Base-by-base conservation (phyloP, 805 yeast species). In the Saccharomycopsis selenospora region DNA sequence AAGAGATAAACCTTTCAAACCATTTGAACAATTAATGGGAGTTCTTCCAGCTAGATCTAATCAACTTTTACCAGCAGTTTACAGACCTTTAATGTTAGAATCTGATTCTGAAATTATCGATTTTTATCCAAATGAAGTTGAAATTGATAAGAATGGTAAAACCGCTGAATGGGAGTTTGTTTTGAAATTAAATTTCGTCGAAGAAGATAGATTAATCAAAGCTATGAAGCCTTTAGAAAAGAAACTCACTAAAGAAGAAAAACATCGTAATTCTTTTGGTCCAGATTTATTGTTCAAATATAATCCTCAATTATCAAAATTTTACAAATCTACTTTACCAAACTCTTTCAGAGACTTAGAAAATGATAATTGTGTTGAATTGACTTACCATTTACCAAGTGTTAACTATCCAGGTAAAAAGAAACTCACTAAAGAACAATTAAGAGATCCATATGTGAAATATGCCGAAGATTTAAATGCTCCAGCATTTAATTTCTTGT, bases 81-180 rank as follows among this genome's bases (percentile, higher is more conserved):
- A 84, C 63, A 77, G 95, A 64, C 75, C 81, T 2, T 71, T 93
- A 54, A 90, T 93, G 96, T 79, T 82, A 11, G 95, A 90, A 50
- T 80, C 79, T 41, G 72, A 73, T 41, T 90, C 97, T 5, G 95
- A 96, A 24, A 88, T 93, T 56, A 74, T 75, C 48, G 97, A 89
- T 58, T 89, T 88, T 59, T 93, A 93, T 61, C 99, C 99, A 2
- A 73, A 75, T 50, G 87, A 86, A 51, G 95, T 91, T 49, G 86
- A 81, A 46, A 73, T 86, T 29, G 99, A 93, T 67, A 74, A 80
- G 76, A 93, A 93, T 62, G 99, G 98, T 40, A 93, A 93, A 63
- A 86, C 89, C 48, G 95, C 93, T 2, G 83, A 88, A 44, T 93
- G 99, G 99, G 98, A 93, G 68, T 97, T 97, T 8, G 96, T 93